A percentile compares a stretch with the other conserved stretches of the same genome.
These are phyloP conservation scores for Usnea hakonensis DNA, from an alignment of 495 filamentous ascomycete species.

Conservation along the genomic window DNA sequence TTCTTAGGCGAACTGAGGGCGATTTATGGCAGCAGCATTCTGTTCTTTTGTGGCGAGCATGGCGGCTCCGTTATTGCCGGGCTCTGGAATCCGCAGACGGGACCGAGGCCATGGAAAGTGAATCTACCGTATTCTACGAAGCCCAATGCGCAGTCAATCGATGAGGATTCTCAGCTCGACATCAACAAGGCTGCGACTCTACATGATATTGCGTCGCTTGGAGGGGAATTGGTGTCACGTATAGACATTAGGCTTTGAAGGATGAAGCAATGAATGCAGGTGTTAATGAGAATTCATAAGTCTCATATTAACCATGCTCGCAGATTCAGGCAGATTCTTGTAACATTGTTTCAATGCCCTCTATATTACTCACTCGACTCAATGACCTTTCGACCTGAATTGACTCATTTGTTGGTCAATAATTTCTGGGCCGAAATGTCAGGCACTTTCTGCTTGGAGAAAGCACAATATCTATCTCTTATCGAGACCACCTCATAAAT, in stretches of 20 bases:
- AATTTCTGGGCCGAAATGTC: conserved; percentile 39
- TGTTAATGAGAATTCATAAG: neutral
- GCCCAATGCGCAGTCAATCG: conserved; percentile 32
- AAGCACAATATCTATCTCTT: conserved; percentile 83
- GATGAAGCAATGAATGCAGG: neutral
- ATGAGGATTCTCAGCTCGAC: conserved; percentile 35
- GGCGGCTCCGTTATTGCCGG: conserved; percentile 57
- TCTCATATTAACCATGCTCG: neutral
- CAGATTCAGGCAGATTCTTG: neutral
- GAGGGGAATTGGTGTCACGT: conserved; percentile 36
- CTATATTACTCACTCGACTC: neutral
- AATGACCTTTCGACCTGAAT: neutral
- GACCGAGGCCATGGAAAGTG: conserved; percentile 52
- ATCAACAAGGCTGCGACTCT: conserved; percentile 69
- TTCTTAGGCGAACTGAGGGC: conserved; percentile 55
- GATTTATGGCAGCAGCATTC: conserved; percentile 52
- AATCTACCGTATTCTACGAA: conserved; percentile 62
- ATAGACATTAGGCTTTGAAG: conserved; percentile 31
- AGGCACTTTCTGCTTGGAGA: conserved; percentile 55
- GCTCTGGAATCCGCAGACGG: conserved; percentile 69
- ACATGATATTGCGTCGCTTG: conserved; percentile 61
- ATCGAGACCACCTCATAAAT: conserved; percentile 95
- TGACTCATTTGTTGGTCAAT: conserved; percentile 26
- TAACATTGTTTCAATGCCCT: neutral
- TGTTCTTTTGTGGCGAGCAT: conserved; percentile 64